These are phyloP conservation scores for Coniochaeta prunicola DNA, from an alignment of 2,329 filamentous ascomycete genomes.

Conservation along the genomic window DNA sequence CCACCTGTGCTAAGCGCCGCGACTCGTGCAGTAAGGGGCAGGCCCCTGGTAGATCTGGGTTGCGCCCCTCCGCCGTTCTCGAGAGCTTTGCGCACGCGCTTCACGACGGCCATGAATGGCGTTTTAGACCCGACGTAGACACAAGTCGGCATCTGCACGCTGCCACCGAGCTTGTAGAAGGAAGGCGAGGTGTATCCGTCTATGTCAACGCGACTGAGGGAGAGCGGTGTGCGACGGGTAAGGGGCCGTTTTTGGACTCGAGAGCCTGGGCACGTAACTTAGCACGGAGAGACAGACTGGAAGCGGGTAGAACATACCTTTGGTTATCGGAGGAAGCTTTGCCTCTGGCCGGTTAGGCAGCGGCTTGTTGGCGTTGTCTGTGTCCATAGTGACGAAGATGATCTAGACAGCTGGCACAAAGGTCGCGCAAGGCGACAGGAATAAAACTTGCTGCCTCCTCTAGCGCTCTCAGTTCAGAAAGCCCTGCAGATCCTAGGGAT, in stretches of 20 bases:
- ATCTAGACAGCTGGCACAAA: background rate
- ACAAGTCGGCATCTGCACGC: constrained; percentile 20
- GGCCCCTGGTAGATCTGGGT: constrained; percentile 37
- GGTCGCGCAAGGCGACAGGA: background rate
- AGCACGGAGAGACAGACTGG: background rate
- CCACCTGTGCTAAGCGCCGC: constrained; percentile 14
- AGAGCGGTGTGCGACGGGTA: constrained; percentile 10
- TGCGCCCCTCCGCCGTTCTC: constrained; percentile 43
- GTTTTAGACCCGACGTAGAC: constrained; percentile 61
- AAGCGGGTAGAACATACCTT: constrained; percentile 12
- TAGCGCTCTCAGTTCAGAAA: background rate
- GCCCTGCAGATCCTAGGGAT: background rate
- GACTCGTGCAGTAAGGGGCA: constrained; percentile 38
- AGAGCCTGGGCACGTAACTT: constrained; percentile 22
- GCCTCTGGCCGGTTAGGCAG: constrained; percentile 14
- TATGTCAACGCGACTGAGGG: constrained; percentile 13
- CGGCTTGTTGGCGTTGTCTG: background rate
- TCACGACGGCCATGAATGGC: constrained; percentile 61
- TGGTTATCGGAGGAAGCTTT: constrained; percentile 28
- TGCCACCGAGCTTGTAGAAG: constrained; percentile 7
- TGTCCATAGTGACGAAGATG: background rate
- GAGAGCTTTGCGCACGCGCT: constrained; percentile 58
- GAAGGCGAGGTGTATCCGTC: constrained; percentile 11
- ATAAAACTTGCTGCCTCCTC: background rate
- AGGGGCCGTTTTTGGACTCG: constrained; percentile 43